Percentiles rank a stretch among this genome's conserved stretches.
phyloP scores from a whole-genome alignment of 257 asterid genomes.

The Nicotiana otophora region DNA sequence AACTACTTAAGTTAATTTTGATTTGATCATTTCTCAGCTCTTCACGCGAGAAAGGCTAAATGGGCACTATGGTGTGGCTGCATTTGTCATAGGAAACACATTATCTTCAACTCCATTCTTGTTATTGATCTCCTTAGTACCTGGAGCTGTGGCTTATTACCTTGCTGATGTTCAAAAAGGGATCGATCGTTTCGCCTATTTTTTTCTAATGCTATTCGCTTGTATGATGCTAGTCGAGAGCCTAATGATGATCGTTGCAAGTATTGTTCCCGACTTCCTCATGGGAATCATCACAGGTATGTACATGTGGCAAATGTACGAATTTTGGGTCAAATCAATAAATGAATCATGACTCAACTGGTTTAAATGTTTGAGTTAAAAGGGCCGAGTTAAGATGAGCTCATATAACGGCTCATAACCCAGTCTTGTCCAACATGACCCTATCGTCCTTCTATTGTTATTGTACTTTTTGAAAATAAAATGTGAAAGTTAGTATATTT shows the following conservation, averaged over 20 bases:
- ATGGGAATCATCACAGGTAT: conserved; percentile 47
- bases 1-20: too few relatives aligned
- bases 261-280: conserved; percentile 44
- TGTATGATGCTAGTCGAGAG: conserved; percentile 62
- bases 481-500: neutral
- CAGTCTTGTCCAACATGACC: too few relatives aligned
- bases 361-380: too few relatives aligned
- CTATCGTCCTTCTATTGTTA: too few relatives aligned
- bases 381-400: too few relatives aligned
- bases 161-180: conserved; percentile 44
- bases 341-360: too few relatives aligned
- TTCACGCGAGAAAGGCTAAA: conserved; percentile 44
- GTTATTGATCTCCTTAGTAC: conserved; percentile 29
- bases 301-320: too few relatives aligned
- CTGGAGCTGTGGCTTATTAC: conserved; percentile 50
- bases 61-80: conserved; percentile 39
- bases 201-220: conserved; percentile 20
- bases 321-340: too few relatives aligned
- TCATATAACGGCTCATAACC: too few relatives aligned
- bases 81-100: conserved; percentile 43
- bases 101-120: conserved; percentile 47
- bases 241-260: conserved; percentile 54
- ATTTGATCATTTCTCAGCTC: conserved; percentile 20
- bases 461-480: neutral
- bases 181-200: conserved; percentile 30